phyloP scores from a whole-genome alignment of 2,329 filamentous ascomycete species.

The Aspergillaceae sp. region DNA sequence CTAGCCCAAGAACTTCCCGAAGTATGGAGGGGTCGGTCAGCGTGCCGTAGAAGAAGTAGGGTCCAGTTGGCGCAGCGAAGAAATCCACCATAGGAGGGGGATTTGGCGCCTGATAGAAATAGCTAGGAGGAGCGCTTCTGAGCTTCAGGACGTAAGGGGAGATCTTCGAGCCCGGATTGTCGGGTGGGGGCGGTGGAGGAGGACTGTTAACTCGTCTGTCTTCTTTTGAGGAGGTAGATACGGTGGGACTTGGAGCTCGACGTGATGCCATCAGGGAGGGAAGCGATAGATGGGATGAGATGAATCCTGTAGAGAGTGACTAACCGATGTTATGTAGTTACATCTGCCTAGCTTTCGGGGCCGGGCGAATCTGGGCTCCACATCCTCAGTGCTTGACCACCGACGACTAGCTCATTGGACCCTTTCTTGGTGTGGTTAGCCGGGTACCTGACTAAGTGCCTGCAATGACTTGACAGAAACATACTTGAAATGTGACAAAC shows the following conservation, averaged over 20 bases:
- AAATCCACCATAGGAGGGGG: not conserved
- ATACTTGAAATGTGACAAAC: no score
- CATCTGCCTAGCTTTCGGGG: no score
- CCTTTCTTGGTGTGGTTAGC: no score
- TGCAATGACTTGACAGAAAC: no score
- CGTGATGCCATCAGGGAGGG: no score
- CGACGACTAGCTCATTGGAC: no score
- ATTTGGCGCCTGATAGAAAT: not conserved
- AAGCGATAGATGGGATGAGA: no score
- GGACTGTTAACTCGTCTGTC: not conserved
- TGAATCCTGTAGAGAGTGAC: no score
- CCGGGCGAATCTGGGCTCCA: no score
- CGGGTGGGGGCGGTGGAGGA: not conserved
- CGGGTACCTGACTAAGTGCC: no score
- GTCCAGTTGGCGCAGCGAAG: slow-evolving; percentile 5
- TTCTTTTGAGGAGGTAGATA: not conserved
- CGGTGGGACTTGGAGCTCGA: not conserved
- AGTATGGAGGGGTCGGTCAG: slow-evolving; percentile 19
- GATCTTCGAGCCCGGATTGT: not conserved
- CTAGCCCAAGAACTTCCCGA: slow-evolving; percentile 9
- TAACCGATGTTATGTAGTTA: no score
- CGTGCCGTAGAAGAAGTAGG: slow-evolving; percentile 25
- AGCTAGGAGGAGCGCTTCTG: not conserved
- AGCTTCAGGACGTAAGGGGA: not conserved
- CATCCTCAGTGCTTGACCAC: no score